These are phyloP conservation scores for Goffeauzyma gilvescens DNA, from an alignment of 768 basidiomycete genomes.

Conservation along the genomic window DNA sequence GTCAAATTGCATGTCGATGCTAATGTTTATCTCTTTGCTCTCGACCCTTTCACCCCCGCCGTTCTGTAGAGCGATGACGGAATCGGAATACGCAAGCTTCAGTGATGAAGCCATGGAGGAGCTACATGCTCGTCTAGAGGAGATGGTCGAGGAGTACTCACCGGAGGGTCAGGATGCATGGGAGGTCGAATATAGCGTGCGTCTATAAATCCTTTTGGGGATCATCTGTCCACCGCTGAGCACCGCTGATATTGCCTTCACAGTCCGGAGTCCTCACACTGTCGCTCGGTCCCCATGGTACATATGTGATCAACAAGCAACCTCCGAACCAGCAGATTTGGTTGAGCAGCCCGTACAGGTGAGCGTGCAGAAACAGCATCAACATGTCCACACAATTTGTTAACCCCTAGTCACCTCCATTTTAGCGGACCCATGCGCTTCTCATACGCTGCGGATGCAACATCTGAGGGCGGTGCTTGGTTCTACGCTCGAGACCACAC, in stretches of 20 bases:
- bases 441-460: conserved; percentile 10
- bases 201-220: conserved; percentile 2
- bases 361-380: no score
- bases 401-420: no score
- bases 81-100: conserved; percentile 20
- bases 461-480: conserved; percentile 15
- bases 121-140: conserved; percentile 25
- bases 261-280: conserved; percentile 30
- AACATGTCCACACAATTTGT: no score
- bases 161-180: conserved; percentile 17
- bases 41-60: neutral
- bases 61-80: conserved; percentile 12
- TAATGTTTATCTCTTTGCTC: neutral
- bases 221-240: neutral
- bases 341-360: conserved; percentile 25
- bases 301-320: conserved; percentile 32
- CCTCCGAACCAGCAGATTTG: conserved; percentile 32
- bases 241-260: neutral
- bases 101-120: conserved; percentile 26
- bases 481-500: conserved; percentile 18
- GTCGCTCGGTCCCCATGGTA: conserved; percentile 26
- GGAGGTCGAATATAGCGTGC: conserved; percentile 31
- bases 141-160: conserved; percentile 20
- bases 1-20: neutral
- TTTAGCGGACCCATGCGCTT: conserved; percentile 24